Percentiles rank a stretch among this genome's conserved stretches.
phyloP scores from a whole-genome alignment of 495 filamentous ascomycete genomes.

The Penicillium turbatum region DNA sequence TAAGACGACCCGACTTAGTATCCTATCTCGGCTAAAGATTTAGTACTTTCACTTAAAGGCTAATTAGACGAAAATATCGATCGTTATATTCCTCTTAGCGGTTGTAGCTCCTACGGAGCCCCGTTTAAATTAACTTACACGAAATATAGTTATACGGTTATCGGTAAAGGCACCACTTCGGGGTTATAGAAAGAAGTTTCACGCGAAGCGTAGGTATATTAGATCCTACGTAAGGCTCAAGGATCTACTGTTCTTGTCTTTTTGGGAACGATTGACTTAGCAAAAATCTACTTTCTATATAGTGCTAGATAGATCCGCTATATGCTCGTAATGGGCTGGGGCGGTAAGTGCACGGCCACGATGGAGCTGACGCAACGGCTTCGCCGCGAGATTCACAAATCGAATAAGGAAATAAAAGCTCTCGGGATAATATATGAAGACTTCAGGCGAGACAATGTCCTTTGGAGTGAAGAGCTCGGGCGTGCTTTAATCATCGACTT shows the following conservation, averaged over 20 bases:
- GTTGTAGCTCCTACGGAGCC: conserved; percentile 24
- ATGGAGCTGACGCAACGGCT: background rate
- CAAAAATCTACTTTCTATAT: conserved; percentile 35
- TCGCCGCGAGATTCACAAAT: conserved; percentile 8
- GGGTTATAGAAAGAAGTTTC: conserved; percentile 32
- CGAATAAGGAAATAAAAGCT: conserved; percentile 18
- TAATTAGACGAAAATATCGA: conserved; percentile 31
- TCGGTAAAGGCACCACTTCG: conserved; percentile 43
- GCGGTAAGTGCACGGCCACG: conserved; percentile 19
- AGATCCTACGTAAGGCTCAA: conserved; percentile 33
- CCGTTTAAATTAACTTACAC: conserved; percentile 40
- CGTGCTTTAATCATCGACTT: conserved; percentile 34
- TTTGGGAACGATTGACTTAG: conserved; percentile 42
- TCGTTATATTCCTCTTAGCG: conserved; percentile 20
- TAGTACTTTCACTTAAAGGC: conserved; percentile 15
- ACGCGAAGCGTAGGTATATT: conserved; percentile 42
- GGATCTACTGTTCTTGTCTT: conserved; percentile 40
- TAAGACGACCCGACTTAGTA: conserved; percentile 11
- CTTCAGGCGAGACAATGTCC: conserved; percentile 24
- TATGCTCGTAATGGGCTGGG: conserved; percentile 48
- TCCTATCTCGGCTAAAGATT: conserved; percentile 14
- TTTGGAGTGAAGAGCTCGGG: conserved; percentile 29
- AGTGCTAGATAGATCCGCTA: conserved; percentile 39
- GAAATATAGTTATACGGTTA: conserved; percentile 43
- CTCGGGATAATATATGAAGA: conserved; percentile 22